Conservation (phyloP, 2,329 filamentous ascomycete genomes). For the Penicillium thymicola region DNA sequence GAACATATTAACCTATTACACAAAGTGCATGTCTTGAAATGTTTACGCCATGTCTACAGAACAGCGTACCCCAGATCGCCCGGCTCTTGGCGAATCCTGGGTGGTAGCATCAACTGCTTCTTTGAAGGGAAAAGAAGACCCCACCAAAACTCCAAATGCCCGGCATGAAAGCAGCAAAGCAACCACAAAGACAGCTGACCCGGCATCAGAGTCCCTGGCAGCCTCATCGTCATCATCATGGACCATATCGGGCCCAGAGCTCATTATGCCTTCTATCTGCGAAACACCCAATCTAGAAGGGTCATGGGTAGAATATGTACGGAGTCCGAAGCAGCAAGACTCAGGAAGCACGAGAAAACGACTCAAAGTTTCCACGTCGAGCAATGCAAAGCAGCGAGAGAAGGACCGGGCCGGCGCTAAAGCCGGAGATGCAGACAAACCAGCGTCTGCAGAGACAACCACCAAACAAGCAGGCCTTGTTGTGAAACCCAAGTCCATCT, state of each 20-base stretch:
- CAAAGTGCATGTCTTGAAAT: constrained; percentile 8
- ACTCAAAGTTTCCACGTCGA: constrained; percentile 15
- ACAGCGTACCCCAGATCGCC: constrained; percentile 14
- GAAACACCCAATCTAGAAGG: constrained; percentile 32
- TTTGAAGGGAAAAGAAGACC: constrained; percentile 13
- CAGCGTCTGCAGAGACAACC: constrained; percentile 1
- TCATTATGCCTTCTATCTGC: constrained; percentile 42
- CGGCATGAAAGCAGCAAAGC: constrained; percentile 1
- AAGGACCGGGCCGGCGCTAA: background rate
- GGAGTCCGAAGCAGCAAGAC: constrained; percentile 12
- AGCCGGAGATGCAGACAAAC: background rate
- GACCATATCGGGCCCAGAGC: constrained; percentile 33
- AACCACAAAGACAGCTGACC: constrained; percentile 3
- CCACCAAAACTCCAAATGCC: background rate
- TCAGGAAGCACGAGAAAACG: constrained; percentile 22
- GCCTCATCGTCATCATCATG: constrained; percentile 25
- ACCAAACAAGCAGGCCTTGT: background rate
- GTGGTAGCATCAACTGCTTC: constrained; percentile 30
- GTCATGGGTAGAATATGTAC: constrained; percentile 33
- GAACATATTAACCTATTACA: background rate
- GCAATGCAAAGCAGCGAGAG: constrained; percentile 1
- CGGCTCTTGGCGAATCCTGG: constrained; percentile 38
- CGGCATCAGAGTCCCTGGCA: constrained; percentile 23
- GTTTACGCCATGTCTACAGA: constrained; percentile 18
- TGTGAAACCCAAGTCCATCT: constrained; percentile 2